A percentile compares a stretch with the other conserved stretches of the same genome.
These are phyloP conservation scores for Lactarius sp. DNA, from an alignment of 768 basidiomycete species.

Conservation along the genomic window DNA sequence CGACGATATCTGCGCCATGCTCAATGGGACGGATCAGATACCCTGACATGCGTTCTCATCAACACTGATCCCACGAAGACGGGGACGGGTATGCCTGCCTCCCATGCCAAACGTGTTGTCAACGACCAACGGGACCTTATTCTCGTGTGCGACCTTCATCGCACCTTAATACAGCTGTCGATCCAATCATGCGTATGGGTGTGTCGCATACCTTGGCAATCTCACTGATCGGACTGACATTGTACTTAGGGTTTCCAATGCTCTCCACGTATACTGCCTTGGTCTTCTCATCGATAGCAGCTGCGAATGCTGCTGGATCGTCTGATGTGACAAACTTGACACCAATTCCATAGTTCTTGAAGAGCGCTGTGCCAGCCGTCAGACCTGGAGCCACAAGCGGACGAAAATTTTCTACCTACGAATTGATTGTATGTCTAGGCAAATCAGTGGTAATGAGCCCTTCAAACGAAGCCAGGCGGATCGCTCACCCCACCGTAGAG, in stretches of 20 bases:
- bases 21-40: conserved; percentile 68
- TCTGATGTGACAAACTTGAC: conserved; percentile 57
- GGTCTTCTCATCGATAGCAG: conserved; percentile 71
- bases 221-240: conserved; percentile 59
- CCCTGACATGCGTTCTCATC: conserved; percentile 22
- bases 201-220: conserved; percentile 52
- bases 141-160: conserved; percentile 58
- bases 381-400: background rate
- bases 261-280: conserved; percentile 72
- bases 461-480: background rate
- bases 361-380: conserved; percentile 41
- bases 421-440: conserved; percentile 65
- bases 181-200: background rate
- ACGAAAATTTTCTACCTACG: conserved; percentile 40
- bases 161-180: background rate
- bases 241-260: conserved; percentile 74
- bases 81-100: conserved; percentile 34
- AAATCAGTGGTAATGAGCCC: background rate
- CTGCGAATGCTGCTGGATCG: conserved; percentile 53
- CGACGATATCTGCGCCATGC: conserved; percentile 74
- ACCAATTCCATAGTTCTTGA: conserved; percentile 62
- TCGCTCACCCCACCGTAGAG: conserved; percentile 65
- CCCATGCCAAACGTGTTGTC: conserved; percentile 79
- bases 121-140: conserved; percentile 71
- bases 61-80: background rate